phyloP scores from a whole-genome alignment of 2,329 filamentous ascomycete genomes.

The Xylariaceae sp. region DNA sequence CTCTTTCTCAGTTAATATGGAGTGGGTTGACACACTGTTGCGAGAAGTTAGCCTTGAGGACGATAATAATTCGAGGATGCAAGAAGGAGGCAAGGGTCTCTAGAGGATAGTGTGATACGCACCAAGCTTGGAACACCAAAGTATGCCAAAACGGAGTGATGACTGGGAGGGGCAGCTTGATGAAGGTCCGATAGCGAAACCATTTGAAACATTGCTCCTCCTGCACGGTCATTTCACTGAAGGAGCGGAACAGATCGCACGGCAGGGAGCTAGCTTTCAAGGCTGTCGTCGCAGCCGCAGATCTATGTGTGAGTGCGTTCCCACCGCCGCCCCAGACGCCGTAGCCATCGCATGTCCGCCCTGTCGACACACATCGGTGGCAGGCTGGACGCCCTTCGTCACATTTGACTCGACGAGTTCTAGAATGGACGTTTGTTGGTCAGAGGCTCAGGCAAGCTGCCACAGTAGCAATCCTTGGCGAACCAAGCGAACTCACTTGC shows the following conservation, averaged over 20 bases:
- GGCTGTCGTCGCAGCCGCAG: conserved; percentile 15
- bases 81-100: not conserved
- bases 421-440: not conserved
- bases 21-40: too few species aligned
- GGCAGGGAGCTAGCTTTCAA: not conserved
- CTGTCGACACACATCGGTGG: conserved; percentile 24
- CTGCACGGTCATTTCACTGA: conserved; percentile 19
- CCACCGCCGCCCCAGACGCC: conserved; percentile 29
- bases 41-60: not conserved
- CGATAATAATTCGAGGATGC: not conserved
- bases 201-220: conserved; percentile 38
- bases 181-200: conserved; percentile 37
- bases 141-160: conserved; percentile 35
- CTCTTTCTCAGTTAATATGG: too few species aligned
- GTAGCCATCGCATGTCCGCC: conserved; percentile 30
- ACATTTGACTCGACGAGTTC: conserved; percentile 28
- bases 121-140: conserved; percentile 33
- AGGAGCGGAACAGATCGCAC: conserved; percentile 1
- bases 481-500: conserved; percentile 23
- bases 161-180: conserved; percentile 36
- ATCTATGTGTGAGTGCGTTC: conserved; percentile 2
- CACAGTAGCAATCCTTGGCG: not conserved
- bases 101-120: not conserved
- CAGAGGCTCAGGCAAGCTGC: not conserved
- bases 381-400: conserved; percentile 28